phyloP scores from a whole-genome alignment of 768 basidiomycete species.

The Macrolepiota fuliginosa region DNA sequence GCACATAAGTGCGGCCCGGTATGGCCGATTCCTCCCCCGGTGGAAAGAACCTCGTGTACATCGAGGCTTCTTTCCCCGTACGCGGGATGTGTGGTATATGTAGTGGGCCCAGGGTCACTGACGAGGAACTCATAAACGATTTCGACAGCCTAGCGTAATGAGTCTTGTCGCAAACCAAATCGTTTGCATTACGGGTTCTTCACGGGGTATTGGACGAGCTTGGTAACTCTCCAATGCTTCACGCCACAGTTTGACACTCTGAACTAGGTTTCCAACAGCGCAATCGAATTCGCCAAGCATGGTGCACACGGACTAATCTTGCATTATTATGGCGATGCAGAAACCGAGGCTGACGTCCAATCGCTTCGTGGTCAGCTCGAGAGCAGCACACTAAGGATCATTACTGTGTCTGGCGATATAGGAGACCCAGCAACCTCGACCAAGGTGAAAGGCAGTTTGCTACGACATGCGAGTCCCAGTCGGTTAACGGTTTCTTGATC shows the following conservation, averaged over 20 bases:
- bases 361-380: constrained; percentile 47
- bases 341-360: constrained; percentile 47
- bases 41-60: neutral
- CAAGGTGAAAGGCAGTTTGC: constrained; percentile 35
- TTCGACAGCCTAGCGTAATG: constrained; percentile 23
- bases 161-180: constrained; percentile 51
- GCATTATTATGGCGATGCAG: constrained; percentile 64
- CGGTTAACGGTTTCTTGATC: neutral
- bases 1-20: neutral
- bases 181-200: constrained; percentile 72
- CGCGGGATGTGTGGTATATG: constrained; percentile 10
- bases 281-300: constrained; percentile 60
- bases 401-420: constrained; percentile 65
- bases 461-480: neutral
- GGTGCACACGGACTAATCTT: constrained; percentile 63
- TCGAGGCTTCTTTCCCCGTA: constrained; percentile 7
- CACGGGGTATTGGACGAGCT: constrained; percentile 70
- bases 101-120: neutral
- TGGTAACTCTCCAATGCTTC: constrained; percentile 31
- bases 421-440: constrained; percentile 51
- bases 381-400: constrained; percentile 33
- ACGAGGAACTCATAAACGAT: neutral
- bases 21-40: neutral
- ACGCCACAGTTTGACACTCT: neutral
- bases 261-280: constrained; percentile 26